Conservation (phyloP, 495 filamentous ascomycete genomes). For the Trichoderma orchidacearum region DNA sequence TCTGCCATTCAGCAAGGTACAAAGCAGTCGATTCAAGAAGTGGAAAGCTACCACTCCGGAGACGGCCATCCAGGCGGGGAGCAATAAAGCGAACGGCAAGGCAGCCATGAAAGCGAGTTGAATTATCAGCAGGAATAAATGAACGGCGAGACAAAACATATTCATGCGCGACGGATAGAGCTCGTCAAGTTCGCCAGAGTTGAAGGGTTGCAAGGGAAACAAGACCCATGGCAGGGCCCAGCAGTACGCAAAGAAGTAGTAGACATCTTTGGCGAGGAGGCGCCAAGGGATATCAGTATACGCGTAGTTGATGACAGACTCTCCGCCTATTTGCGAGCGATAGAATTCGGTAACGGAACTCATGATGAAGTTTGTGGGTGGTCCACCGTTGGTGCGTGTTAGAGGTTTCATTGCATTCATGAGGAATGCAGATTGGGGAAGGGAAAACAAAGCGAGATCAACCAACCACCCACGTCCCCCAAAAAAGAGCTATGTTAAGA, state of each 20-base stretch:
- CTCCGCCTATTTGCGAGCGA: slow-evolving; percentile 37
- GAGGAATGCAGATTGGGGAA: neutral
- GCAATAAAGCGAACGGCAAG: slow-evolving; percentile 31
- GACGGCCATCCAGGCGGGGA: slow-evolving; percentile 36
- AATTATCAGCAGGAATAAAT: slow-evolving; percentile 35
- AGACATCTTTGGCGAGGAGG: slow-evolving; percentile 40
- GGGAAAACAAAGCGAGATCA: too few relatives aligned
- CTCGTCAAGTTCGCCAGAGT: slow-evolving; percentile 41
- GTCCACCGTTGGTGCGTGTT: neutral
- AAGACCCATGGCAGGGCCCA: slow-evolving; percentile 40
- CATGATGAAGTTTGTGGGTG: neutral
- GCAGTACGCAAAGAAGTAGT: slow-evolving; percentile 34
- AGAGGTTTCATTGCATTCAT: slow-evolving; percentile 1
- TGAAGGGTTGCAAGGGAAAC: slow-evolving; percentile 33
- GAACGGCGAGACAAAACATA: slow-evolving; percentile 32
- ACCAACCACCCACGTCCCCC: too few relatives aligned
- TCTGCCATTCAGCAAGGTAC: slow-evolving; percentile 34
- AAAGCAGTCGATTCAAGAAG: slow-evolving; percentile 33
- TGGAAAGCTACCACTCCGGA: slow-evolving; percentile 20
- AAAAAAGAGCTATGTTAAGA: too few relatives aligned
- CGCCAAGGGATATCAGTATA: slow-evolving; percentile 48
- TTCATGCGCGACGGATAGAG: slow-evolving; percentile 38
- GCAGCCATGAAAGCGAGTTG: slow-evolving; percentile 35
- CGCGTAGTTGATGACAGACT: slow-evolving; percentile 31
- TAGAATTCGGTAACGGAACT: slow-evolving; percentile 26